Evolutionary conservation across 306 rosid genomes (phyloP), one percentile per base, ranked within the genome.

Genomic region (Vigna radiata): DNA sequence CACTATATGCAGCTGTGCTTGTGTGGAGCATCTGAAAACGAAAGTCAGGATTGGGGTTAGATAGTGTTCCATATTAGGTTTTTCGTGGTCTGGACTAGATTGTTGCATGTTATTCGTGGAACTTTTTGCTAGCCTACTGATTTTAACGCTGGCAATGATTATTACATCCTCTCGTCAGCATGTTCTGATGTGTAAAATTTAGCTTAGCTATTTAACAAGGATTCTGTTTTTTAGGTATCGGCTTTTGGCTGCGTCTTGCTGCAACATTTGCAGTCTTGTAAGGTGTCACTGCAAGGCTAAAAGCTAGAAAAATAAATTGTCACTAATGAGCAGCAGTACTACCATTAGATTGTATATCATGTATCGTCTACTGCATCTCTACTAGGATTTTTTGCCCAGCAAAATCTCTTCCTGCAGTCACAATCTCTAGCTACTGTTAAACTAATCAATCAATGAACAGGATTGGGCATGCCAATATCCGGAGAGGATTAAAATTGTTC

Each of bases 121-220:
- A 37, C 29, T 6, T 59, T 60, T 72, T 13, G 19, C 52, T 46
- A 21, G 68, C 48, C 58, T 54, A 2, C 7, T 15, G 36, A 43
- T 76, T 70, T 63, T 69, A 54, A 52, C 58, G 19, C 31, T 10
- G 44, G 14, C 25, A 12, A 27, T 15, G 2, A 44, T 55, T 59
- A 23, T 75, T 37, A 27, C 61, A 27, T 66, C 55, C 67, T 70
- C n/a, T 68, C 41, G 47, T 21, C 48, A 16, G 58, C 33, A 33
- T 71, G 68, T 52, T 63, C 5, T 67, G 46, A 33, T 66, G 3
- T 25, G 69, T 67, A 61, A 64, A 64, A 41, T 72, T 44, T 77
- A 37, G 73, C 43, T 70, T 68, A 21, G 80, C 59, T 50, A 72
- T 33, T 55, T 63, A 72, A 60, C n/a, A 58, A 43, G 56, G 58